Evolutionary conservation across 257 asterid species (phyloP), one percentile per base, ranked within the genome.

Genomic region (Forsythia suspensa): DNA sequence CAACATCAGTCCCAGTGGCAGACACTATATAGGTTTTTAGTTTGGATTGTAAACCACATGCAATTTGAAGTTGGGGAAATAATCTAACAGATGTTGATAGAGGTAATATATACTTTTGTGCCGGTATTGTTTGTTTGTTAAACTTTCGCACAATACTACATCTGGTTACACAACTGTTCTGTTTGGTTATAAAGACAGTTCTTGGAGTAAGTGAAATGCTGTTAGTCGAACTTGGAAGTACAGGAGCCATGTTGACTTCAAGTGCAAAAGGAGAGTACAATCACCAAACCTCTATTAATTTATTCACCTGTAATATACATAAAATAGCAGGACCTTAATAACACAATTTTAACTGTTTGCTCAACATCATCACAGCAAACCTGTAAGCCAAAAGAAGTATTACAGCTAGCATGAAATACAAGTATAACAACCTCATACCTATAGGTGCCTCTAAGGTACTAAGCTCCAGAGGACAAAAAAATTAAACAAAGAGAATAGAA

Each of bases 1-100:
- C 95, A 82, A 92, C 92, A 80, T 91, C 96, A 52, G 95, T 83
- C 65, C 92, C 92, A 41, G 95, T 74, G 55, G 97, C 92, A 20
- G 89, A 83, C 55, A 81, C 87, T 73, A 75, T n/a, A 34, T 65
- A 77, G 46, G 85, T 73, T 81, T 81, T 85, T 67, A 76, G 84
- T 81, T 83, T 89, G 81, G 91, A 84, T 48, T 67, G 88, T 24
- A 83, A 78, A 79, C 74, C 79, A 80, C 77, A 80, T 24, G 91
- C 91, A 74, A 83, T 76, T 29, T 88, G 87, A 82, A 94, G 86
- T 66, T 89, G 97, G 77, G 97, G 98, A 85, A 94, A 94, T 80
- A 94, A 84, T 80, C 90, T 87, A 75, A 89, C 40, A 36, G 97
- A 92, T 12, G 95, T 90, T 21, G 99, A 94, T 73, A 96, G 80